Conservation (phyloP, 257 asterid genomes). For the Solanum megistacrolobum region DNA sequence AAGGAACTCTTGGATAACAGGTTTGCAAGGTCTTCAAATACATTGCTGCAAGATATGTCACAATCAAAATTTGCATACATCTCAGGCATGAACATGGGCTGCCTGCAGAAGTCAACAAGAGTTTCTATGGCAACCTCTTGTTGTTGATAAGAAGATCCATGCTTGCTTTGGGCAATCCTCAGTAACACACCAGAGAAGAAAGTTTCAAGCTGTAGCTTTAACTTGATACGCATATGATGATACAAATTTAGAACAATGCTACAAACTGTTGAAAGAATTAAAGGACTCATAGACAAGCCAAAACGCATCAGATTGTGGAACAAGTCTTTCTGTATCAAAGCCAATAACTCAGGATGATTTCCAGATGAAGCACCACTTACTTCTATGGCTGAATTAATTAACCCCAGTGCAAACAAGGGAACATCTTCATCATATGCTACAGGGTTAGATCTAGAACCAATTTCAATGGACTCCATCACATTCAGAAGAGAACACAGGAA, state of each 20-base stretch:
- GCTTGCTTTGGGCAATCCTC: slow-evolving; percentile 68
- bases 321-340: slow-evolving; percentile 74
- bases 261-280: slow-evolving; percentile 82
- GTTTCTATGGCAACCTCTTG: slow-evolving; percentile 97
- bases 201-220: slow-evolving; percentile 79
- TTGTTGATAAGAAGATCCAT: slow-evolving; percentile 78
- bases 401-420: slow-evolving; percentile 85
- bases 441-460: slow-evolving; percentile 58
- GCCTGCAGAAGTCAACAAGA: slow-evolving; percentile 87
- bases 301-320: slow-evolving; percentile 79
- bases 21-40: slow-evolving; percentile 73
- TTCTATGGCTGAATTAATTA: slow-evolving; percentile 78
- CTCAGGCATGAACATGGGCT: slow-evolving; percentile 66
- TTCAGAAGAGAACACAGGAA: slow-evolving; percentile 80
- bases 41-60: slow-evolving; percentile 68
- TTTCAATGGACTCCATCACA: slow-evolving; percentile 61
- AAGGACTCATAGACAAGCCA: slow-evolving; percentile 87
- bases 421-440: slow-evolving; percentile 91
- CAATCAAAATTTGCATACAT: slow-evolving; percentile 84
- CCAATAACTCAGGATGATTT: slow-evolving; percentile 59
- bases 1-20: slow-evolving; percentile 77
- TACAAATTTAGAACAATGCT: slow-evolving; percentile 89
- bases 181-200: slow-evolving; percentile 66
- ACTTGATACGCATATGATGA: slow-evolving; percentile 66
- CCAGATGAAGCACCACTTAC: slow-evolving; percentile 67